Percentiles rank a stretch among this genome's conserved stretches.
phyloP scores from a whole-genome alignment of 208 protist genomes.

The Wallacemonas sp. region DNA sequence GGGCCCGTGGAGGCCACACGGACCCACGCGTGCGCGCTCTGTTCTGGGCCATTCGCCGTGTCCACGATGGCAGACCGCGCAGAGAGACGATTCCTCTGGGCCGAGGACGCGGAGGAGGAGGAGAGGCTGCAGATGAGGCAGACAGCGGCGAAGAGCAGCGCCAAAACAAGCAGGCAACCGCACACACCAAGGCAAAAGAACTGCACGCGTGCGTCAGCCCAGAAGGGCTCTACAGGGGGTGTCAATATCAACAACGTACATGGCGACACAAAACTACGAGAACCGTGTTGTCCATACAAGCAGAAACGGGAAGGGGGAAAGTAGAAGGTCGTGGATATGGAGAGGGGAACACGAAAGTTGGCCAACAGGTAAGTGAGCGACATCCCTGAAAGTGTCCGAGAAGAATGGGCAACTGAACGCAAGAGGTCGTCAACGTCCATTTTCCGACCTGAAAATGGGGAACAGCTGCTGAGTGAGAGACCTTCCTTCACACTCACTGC shows the following conservation, averaged over 20 bases:
- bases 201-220: not conserved
- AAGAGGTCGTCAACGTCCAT: no score
- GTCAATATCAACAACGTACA: not conserved
- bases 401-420: no score
- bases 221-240: not conserved
- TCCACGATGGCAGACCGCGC: not conserved
- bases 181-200: slow-evolving; percentile 8
- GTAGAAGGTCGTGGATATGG: not conserved
- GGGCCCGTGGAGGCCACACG: not conserved
- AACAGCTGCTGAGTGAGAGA: no score
- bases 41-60: not conserved
- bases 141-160: not conserved
- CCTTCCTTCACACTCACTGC: no score
- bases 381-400: no score
- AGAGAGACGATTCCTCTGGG: no score
- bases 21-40: not conserved
- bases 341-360: no score
- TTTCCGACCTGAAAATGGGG: no score
- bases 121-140: not conserved
- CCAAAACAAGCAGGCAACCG: not conserved
- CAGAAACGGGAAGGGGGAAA: not conserved
- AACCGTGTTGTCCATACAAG: no score
- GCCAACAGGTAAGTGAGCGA: no score
- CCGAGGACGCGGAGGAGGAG: no score
- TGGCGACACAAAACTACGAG: not conserved